phyloP scores from a whole-genome alignment of 768 basidiomycete genomes.

The Naganishia kalamii region DNA sequence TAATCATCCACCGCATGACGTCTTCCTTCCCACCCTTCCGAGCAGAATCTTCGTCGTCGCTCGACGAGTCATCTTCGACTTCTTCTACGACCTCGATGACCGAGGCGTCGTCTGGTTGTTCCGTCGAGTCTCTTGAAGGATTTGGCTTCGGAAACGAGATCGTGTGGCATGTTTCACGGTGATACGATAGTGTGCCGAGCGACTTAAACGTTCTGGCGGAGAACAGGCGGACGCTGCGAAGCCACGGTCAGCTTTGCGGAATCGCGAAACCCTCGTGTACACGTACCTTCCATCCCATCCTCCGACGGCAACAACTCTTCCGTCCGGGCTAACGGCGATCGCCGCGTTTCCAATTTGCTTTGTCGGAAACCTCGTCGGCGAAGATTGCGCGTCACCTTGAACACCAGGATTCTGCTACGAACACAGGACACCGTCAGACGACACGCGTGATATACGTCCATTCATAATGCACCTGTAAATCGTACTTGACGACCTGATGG shows the following conservation, averaged over 20 bases:
- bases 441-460: neutral
- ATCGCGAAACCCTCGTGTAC: neutral
- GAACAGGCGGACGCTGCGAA: slow-evolving; percentile 68
- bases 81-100: neutral
- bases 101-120: neutral
- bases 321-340: slow-evolving; percentile 68
- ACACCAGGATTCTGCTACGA: slow-evolving; percentile 44
- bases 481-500: slow-evolving; percentile 50
- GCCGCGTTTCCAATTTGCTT: slow-evolving; percentile 74
- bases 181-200: slow-evolving; percentile 76
- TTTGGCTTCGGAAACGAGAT: slow-evolving; percentile 58
- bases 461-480: slow-evolving; percentile 27
- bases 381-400: slow-evolving; percentile 46
- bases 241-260: neutral
- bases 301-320: slow-evolving; percentile 73
- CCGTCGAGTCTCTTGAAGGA: neutral
- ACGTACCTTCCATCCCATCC: slow-evolving; percentile 91
- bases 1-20: slow-evolving; percentile 56
- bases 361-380: slow-evolving; percentile 52
- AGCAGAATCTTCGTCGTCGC: slow-evolving; percentile 51
- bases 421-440: slow-evolving; percentile 52
- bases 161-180: slow-evolving; percentile 69
- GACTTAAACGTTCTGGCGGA: slow-evolving; percentile 72
- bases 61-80: slow-evolving; percentile 25
- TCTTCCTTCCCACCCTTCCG: slow-evolving; percentile 51